Conservation (phyloP, 1,284 basidiomycete species). For the Ceratobasidium sp. region DNA sequence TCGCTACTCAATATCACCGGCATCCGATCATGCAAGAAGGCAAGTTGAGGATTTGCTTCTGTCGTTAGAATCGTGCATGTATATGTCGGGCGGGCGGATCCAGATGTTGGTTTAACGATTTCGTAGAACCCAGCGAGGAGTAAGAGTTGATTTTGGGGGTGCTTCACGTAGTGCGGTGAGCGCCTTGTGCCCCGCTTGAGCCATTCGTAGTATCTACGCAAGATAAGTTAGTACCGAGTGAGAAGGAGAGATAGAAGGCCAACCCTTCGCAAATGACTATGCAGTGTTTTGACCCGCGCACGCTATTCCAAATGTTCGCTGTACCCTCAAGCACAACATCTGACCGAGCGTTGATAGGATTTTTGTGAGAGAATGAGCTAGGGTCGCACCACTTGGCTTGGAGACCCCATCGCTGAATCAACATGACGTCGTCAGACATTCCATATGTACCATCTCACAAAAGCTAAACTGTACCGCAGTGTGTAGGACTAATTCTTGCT, state of each 20-base stretch:
- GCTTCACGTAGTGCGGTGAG: conserved; percentile 82
- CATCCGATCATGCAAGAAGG: conserved; percentile 91
- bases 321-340: conserved; percentile 80
- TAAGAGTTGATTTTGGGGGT: conserved; percentile 71
- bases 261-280: conserved; percentile 83
- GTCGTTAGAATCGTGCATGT: conserved; percentile 94
- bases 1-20: conserved; percentile 81
- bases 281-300: conserved; percentile 83
- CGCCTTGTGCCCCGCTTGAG: conserved; percentile 81
- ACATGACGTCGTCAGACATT: conserved; percentile 3
- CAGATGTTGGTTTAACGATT: conserved; percentile 71
- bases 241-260: conserved; percentile 47
- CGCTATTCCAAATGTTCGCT: conserved; percentile 80
- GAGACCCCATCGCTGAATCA: conserved; percentile 94
- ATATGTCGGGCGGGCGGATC: conserved; percentile 61
- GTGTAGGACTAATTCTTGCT: conserved; percentile 39
- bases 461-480: conserved; percentile 40
- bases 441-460: neutral
- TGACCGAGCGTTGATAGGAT: conserved; percentile 89
- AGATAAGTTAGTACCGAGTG: conserved; percentile 31
- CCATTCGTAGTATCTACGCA: conserved; percentile 88
- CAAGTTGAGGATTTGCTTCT: conserved; percentile 69
- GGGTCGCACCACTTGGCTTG: conserved; percentile 87
- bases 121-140: conserved; percentile 92
- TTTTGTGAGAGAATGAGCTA: conserved; percentile 66